phyloP scores from a whole-genome alignment of 2,329 filamentous ascomycete species.

The Monilinia fructicola region DNA sequence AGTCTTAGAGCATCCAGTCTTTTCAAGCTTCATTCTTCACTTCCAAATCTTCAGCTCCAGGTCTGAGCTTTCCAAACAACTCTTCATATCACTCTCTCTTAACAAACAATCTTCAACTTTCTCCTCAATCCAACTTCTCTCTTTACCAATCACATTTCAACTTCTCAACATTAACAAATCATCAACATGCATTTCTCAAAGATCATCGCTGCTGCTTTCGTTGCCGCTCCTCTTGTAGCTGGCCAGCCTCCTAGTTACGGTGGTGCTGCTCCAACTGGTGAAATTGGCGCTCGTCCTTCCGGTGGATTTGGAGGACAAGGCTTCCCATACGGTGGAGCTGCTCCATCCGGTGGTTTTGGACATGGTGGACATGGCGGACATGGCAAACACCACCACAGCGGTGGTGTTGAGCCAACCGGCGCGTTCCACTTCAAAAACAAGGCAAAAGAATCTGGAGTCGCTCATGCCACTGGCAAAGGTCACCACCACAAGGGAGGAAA shows the following conservation, averaged over 20 bases:
- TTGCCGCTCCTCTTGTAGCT: conserved; percentile 10
- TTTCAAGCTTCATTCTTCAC: conserved; percentile 15
- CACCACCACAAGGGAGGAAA: neutral
- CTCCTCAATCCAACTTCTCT: neutral
- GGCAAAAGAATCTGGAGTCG: conserved; percentile 3
- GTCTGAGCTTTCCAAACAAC: conserved; percentile 18
- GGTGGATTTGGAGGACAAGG: neutral
- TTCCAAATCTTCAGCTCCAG: conserved; percentile 19
- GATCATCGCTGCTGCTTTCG: conserved; percentile 16
- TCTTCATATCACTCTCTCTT: conserved; percentile 18
- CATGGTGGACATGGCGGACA: neutral
- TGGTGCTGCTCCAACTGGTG: conserved; percentile 4
- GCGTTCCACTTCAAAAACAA: neutral
- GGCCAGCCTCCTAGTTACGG: neutral
- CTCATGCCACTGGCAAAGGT: conserved; percentile 1
- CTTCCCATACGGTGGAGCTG: neutral
- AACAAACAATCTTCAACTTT: conserved; percentile 6
- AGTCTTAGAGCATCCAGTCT: conserved; percentile 22
- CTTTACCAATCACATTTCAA: conserved; percentile 3
- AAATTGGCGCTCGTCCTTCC: neutral
- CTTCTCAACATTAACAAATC: neutral
- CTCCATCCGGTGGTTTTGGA: neutral
- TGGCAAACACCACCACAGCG: conserved; percentile 1
- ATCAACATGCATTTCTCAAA: conserved; percentile 19
- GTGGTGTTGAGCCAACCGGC: neutral